A percentile compares a stretch with the other conserved stretches of the same genome.
phyloP scores from a whole-genome alignment of 2,329 filamentous ascomycete genomes.

The Aspergillus sp. region DNA sequence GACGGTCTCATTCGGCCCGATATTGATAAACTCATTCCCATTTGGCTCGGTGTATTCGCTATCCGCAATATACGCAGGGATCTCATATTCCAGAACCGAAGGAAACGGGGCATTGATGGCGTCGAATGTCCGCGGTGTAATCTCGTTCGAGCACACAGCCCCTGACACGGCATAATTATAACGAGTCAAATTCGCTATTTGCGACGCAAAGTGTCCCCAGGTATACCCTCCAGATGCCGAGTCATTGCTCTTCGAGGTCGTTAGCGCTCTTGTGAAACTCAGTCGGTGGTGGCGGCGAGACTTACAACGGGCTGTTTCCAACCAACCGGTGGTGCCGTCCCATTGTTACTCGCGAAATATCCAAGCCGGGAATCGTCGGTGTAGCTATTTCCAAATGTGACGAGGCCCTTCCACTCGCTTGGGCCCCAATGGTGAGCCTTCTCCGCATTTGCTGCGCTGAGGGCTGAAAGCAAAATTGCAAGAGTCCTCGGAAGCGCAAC shows the following conservation, averaged over 20 bases:
- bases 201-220: conserved; percentile 68
- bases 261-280: background rate
- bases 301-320: conserved; percentile 49
- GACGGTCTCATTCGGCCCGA: conserved; percentile 60
- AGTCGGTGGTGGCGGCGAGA: background rate
- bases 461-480: background rate
- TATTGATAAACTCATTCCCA: conserved; percentile 35
- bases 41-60: conserved; percentile 18
- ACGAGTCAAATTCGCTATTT: conserved; percentile 52
- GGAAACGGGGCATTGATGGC: conserved; percentile 58
- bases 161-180: conserved; percentile 72
- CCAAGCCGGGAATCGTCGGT: conserved; percentile 68
- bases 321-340: conserved; percentile 58
- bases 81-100: conserved; percentile 61
- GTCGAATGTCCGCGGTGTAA: conserved; percentile 58
- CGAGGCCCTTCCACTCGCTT: conserved; percentile 53
- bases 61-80: conserved; percentile 44
- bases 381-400: conserved; percentile 71
- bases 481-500: background rate
- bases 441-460: conserved; percentile 2
- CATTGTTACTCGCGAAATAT: conserved; percentile 54
- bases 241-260: conserved; percentile 38
- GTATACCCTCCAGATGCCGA: conserved; percentile 66
- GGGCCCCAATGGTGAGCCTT: conserved; percentile 5
- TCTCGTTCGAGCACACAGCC: conserved; percentile 69